phyloP scores from a whole-genome alignment of 768 basidiomycete species.

The Gymnopilus dilepis region DNA sequence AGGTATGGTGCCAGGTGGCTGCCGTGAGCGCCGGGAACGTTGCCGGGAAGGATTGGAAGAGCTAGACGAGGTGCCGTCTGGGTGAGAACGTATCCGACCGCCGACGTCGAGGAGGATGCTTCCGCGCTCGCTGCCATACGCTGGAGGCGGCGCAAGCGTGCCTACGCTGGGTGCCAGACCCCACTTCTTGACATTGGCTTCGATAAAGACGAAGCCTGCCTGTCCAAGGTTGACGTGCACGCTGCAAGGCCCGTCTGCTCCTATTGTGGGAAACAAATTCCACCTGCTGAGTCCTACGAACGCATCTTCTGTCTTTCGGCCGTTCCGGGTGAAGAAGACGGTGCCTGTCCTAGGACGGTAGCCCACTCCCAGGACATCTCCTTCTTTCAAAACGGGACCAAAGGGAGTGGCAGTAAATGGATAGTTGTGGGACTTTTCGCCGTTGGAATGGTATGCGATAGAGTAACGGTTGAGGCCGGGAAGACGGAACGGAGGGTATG shows the following conservation, averaged over 20 bases:
- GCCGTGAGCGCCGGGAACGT: conserved; percentile 61
- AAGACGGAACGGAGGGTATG: conserved; percentile 93
- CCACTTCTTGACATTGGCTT: conserved; percentile 99
- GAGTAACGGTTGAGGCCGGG: conserved; percentile 88
- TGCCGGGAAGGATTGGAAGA: conserved; percentile 59
- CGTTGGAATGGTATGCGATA: conserved; percentile 94
- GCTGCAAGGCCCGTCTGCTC: conserved; percentile 94
- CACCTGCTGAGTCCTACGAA: conserved; percentile 87
- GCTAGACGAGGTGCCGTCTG: conserved; percentile 46
- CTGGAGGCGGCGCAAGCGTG: conserved; percentile 95
- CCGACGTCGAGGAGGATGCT: conserved; percentile 95
- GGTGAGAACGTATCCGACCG: conserved; percentile 50
- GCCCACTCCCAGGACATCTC: conserved; percentile 94
- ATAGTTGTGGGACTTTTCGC: conserved; percentile 97
- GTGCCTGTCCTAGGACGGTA: conserved; percentile 96
- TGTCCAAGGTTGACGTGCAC: conserved; percentile 98
- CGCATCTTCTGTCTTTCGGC: conserved; percentile 95
- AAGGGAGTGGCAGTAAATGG: conserved; percentile 89
- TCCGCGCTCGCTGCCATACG: conserved; percentile 96
- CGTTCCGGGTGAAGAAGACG: conserved; percentile 99
- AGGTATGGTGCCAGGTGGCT: conserved; percentile 34
- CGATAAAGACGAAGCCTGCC: conserved; percentile 98
- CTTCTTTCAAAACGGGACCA: conserved; percentile 86
- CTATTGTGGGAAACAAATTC: conserved; percentile 97
- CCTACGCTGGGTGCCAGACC: conserved; percentile 97